Conservation (phyloP, 768 basidiomycete species). For the Pisolithus albus region DNA sequence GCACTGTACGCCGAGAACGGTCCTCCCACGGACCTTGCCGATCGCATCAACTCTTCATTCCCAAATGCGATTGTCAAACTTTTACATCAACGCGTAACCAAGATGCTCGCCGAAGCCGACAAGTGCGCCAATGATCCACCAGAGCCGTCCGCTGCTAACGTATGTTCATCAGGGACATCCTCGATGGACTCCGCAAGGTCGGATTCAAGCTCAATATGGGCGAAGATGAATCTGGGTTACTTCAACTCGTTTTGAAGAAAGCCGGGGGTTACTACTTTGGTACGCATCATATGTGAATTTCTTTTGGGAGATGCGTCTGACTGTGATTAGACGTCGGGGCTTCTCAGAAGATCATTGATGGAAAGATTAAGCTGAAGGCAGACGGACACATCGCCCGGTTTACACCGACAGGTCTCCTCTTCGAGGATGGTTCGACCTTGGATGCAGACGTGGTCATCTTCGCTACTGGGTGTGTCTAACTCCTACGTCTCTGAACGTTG, state of each 20-base stretch:
- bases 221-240: constrained; percentile 45
- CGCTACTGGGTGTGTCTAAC: constrained; percentile 38
- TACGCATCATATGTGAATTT: constrained; percentile 13
- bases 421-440: constrained; percentile 36
- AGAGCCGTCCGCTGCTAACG: not conserved
- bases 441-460: constrained; percentile 46
- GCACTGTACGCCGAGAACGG: constrained; percentile 39
- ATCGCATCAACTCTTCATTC: constrained; percentile 46
- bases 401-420: constrained; percentile 33
- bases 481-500: not conserved
- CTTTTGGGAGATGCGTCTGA: not conserved
- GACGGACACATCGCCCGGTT: constrained; percentile 37
- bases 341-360: constrained; percentile 37
- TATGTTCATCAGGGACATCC: constrained; percentile 31
- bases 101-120: constrained; percentile 48
- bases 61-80: constrained; percentile 28
- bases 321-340: constrained; percentile 31
- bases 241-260: constrained; percentile 40
- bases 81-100: constrained; percentile 31
- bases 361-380: constrained; percentile 44
- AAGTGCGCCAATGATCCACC: constrained; percentile 30
- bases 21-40: constrained; percentile 45
- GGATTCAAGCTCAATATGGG: constrained; percentile 56
- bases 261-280: constrained; percentile 68
- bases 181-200: constrained; percentile 49